A percentile compares a stretch with the other conserved stretches of the same genome.
Evolutionary conservation across 805 yeast genomes (phyloP).

Genomic region (Saturnispora gosingensis): DNA sequence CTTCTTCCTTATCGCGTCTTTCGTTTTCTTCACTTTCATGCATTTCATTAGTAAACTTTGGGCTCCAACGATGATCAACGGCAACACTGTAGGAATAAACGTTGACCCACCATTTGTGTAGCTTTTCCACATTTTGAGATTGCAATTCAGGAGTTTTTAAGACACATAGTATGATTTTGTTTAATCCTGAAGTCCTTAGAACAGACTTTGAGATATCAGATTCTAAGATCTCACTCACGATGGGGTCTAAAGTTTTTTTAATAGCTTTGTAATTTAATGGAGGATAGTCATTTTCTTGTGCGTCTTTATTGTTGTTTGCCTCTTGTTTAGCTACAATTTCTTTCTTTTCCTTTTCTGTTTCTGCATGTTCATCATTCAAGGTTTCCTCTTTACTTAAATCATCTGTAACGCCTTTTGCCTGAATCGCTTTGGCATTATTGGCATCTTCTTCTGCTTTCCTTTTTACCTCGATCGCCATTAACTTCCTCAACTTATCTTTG

Average conservation of each 20-base stretch:
- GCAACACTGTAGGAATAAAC: slow-evolving; percentile 23
- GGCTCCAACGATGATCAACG: slow-evolving; percentile 24
- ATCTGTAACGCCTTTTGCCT: background rate
- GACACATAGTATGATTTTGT: slow-evolving; percentile 25
- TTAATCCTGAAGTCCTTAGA: slow-evolving; percentile 25
- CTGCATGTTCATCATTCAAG: background rate
- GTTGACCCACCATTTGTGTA: slow-evolving; percentile 16
- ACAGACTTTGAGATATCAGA: slow-evolving; percentile 23
- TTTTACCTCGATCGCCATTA: background rate
- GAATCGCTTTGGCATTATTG: background rate
- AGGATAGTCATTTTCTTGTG: background rate
- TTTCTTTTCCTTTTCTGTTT: background rate
- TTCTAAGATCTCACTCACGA: slow-evolving; percentile 20
- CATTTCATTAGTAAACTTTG: slow-evolving; percentile 19
- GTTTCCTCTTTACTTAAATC: background rate
- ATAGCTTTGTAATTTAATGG: slow-evolving; percentile 17
- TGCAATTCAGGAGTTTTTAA: slow-evolving; percentile 31
- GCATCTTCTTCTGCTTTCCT: slow-evolving; percentile 7
- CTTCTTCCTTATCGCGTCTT: slow-evolving; percentile 20
- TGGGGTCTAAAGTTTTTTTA: slow-evolving; percentile 15
- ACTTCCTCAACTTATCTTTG: slow-evolving; percentile 5
- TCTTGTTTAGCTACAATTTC: background rate
- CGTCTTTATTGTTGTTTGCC: background rate
- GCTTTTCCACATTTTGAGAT: slow-evolving; percentile 12
- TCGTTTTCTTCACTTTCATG: slow-evolving; percentile 16